These are phyloP conservation scores for Umbelopsis ramanniana DNA, from an alignment of 192 early-diverging fungal species.

Conservation along the genomic window DNA sequence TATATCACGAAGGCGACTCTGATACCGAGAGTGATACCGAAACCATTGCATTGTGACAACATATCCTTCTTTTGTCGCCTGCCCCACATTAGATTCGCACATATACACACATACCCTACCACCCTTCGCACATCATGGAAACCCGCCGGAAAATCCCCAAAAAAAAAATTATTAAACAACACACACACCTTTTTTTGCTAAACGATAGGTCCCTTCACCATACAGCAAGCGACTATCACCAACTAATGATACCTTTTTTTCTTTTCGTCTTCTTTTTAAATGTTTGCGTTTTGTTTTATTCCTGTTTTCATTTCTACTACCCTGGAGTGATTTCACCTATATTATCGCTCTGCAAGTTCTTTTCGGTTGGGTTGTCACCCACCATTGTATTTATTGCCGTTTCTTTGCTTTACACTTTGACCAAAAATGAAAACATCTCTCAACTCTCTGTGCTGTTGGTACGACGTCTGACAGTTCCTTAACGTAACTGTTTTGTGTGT, in stretches of 20 bases:
- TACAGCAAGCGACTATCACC: too few relatives aligned
- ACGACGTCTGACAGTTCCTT: too few relatives aligned
- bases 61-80: background rate
- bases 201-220: too few relatives aligned
- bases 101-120: too few relatives aligned
- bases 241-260: background rate
- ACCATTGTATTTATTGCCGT: slow-evolving; percentile 18
- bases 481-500: too few relatives aligned
- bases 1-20: slow-evolving; percentile 62
- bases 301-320: background rate
- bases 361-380: background rate
- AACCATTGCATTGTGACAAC: slow-evolving; percentile 13
- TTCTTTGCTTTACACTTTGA: background rate
- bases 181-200: too few relatives aligned
- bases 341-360: background rate
- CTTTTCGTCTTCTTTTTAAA: background rate
- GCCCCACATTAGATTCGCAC: too few relatives aligned
- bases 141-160: too few relatives aligned
- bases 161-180: too few relatives aligned
- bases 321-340: background rate
- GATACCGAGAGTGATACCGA: slow-evolving; percentile 37
- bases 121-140: too few relatives aligned
- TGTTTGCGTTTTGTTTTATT: background rate
- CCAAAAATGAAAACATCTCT: too few relatives aligned
- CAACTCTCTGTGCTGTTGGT: too few relatives aligned